A percentile compares a stretch with the other conserved stretches of the same genome.
phyloP scores from a whole-genome alignment of 306 rosid species.

The Glycyrrhiza uralensis region DNA sequence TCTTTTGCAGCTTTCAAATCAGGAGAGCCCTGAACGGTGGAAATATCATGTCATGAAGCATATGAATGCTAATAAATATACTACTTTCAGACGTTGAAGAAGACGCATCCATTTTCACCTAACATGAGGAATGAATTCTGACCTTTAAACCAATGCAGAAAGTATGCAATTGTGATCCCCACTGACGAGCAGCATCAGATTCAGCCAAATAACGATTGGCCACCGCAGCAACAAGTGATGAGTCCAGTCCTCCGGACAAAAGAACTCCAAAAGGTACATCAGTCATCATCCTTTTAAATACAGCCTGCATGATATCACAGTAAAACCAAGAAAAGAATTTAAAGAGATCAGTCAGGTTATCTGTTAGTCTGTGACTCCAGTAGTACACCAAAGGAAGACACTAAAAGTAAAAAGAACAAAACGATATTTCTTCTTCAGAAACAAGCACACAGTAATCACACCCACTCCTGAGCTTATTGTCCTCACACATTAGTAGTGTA shows the following conservation, averaged over 20 bases:
- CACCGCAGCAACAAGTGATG: constrained; percentile 96
- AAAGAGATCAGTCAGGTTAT: neutral
- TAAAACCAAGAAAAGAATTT: constrained; percentile 8
- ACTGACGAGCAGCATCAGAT: constrained; percentile 66
- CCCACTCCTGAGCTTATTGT: neutral
- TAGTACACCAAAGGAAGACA: neutral
- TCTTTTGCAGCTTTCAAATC: constrained; percentile 93
- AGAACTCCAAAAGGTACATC: constrained; percentile 99
- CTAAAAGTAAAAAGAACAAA: neutral
- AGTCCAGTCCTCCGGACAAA: constrained; percentile 91
- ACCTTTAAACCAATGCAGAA: constrained; percentile 94
- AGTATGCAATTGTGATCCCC: constrained; percentile 95
- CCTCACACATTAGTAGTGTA: neutral
- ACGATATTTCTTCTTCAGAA: neutral
- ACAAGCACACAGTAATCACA: neutral
- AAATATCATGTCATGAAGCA: constrained; percentile 25
- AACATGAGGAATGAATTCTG: neutral
- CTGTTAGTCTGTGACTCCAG: neutral
- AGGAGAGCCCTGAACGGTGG: constrained; percentile 75
- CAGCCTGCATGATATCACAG: constrained; percentile 63
- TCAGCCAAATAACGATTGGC: constrained; percentile 68
- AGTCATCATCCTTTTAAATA: constrained; percentile 91
- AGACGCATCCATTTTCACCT: constrained; percentile 10
- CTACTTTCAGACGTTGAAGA: constrained; percentile 2
- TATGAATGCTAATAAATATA: neutral